phyloP scores from a whole-genome alignment of 176 grass and related monocot species.

The Musa beccarii region DNA sequence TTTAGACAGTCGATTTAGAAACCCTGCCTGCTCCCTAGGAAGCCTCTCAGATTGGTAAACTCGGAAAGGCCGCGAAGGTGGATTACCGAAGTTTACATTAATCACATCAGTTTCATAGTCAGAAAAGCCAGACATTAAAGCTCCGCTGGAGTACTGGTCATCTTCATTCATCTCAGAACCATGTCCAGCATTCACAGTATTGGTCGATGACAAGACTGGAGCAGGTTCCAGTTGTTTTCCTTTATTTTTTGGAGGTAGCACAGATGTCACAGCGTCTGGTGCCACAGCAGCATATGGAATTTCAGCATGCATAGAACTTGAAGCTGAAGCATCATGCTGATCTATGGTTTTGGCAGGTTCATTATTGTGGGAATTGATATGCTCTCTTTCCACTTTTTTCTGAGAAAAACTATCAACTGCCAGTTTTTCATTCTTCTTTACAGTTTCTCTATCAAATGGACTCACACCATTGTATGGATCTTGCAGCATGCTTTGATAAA shows the following conservation, averaged over 20 bases:
- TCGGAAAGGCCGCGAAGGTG: slow-evolving; percentile 5
- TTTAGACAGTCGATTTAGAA: slow-evolving; percentile 67
- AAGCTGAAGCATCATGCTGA: slow-evolving; percentile 36
- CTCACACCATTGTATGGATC: not conserved
- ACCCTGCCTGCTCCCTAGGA: slow-evolving; percentile 58
- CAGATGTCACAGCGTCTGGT: slow-evolving; percentile 53
- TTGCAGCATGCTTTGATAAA: slow-evolving; percentile 31
- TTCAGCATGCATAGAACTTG: slow-evolving; percentile 33
- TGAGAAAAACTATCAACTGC: slow-evolving; percentile 6
- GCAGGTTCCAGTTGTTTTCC: slow-evolving; percentile 40
- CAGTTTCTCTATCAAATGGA: not conserved
- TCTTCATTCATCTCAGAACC: slow-evolving; percentile 31
- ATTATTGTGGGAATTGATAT: slow-evolving; percentile 45
- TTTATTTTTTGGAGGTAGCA: slow-evolving; percentile 46
- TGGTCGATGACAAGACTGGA: slow-evolving; percentile 15
- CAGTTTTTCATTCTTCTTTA: slow-evolving; percentile 12
- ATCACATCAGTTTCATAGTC: slow-evolving; percentile 9
- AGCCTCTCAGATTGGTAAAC: slow-evolving; percentile 57
- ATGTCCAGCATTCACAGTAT: slow-evolving; percentile 34
- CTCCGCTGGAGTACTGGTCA: not conserved
- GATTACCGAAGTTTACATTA: not conserved
- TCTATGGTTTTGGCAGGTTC: not conserved
- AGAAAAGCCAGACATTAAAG: slow-evolving; percentile 5
- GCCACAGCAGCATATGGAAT: slow-evolving; percentile 11
- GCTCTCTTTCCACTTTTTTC: slow-evolving; percentile 39